Percentiles rank a stretch among this genome's conserved stretches.
These are phyloP conservation scores for Fomitopsis betulina DNA, from an alignment of 1,284 basidiomycete genomes.

Conservation along the genomic window DNA sequence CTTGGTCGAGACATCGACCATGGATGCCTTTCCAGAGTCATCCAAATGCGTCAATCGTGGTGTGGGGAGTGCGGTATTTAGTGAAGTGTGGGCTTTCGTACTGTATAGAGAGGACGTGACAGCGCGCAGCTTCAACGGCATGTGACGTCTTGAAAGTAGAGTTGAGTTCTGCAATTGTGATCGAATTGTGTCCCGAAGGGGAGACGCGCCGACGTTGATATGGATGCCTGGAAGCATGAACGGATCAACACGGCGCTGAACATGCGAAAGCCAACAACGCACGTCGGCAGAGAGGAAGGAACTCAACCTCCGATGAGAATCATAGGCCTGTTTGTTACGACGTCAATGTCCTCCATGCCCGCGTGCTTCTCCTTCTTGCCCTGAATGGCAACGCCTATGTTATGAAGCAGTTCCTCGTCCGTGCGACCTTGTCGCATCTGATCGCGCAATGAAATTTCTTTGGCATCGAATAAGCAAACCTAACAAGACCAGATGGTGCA, in stretches of 20 bases:
- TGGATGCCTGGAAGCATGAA: neutral
- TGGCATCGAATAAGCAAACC: conserved; percentile 86
- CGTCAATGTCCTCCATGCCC: conserved; percentile 78
- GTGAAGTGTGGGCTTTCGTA: conserved; percentile 7
- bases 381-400: conserved; percentile 63
- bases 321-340: conserved; percentile 78
- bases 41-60: conserved; percentile 67
- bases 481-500: conserved; percentile 25
- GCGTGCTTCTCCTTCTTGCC: conserved; percentile 84
- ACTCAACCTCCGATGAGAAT: conserved; percentile 88
- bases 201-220: neutral
- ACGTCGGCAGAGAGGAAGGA: conserved; percentile 23
- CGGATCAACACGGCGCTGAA: conserved; percentile 12
- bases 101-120: conserved; percentile 16
- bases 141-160: neutral
- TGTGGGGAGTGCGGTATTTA: conserved; percentile 8
- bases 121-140: conserved; percentile 1
- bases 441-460: conserved; percentile 80
- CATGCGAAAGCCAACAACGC: conserved; percentile 1
- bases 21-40: conserved; percentile 58
- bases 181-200: neutral
- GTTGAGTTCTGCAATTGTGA: neutral
- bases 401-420: conserved; percentile 60
- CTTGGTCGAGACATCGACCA: conserved; percentile 80
- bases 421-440: conserved; percentile 58